Conservation (phyloP, 31 red algal genomes). For the Porphyra umbilicalis region DNA sequence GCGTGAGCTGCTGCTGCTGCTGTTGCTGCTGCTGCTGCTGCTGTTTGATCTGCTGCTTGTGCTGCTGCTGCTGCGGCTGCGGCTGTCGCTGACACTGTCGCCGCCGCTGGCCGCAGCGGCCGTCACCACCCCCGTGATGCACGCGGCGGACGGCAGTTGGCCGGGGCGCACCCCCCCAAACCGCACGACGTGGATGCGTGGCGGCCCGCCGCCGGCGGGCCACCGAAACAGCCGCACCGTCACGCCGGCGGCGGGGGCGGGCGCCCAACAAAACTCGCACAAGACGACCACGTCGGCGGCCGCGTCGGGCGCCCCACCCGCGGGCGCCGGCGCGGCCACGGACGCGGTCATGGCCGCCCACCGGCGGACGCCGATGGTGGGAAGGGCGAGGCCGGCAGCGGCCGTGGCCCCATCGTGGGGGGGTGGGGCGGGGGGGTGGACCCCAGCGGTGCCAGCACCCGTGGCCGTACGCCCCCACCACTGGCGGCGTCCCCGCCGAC, state of each 20-base stretch:
- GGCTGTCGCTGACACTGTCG: neutral
- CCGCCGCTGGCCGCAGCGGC: neutral
- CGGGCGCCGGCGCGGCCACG: no score
- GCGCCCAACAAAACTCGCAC: neutral
- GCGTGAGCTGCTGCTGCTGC: neutral
- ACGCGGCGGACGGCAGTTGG: neutral
- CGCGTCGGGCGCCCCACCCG: no score
- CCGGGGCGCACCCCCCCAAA: neutral
- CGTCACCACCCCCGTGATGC: neutral
- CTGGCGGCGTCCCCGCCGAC: neutral
- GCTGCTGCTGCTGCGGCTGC: neutral
- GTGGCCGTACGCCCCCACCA: neutral
- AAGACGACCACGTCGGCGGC: neutral
- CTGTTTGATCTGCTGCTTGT: neutral
- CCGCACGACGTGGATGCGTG: neutral
- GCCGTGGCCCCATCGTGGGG: no score
- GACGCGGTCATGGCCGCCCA: neutral
- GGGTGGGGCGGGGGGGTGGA: neutral
- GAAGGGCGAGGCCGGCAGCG: neutral
- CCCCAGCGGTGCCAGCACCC: neutral
- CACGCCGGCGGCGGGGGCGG: neutral
- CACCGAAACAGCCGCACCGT: neutral
- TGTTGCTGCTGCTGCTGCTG: neutral
- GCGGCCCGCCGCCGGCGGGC: neutral
- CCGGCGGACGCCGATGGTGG: neutral